Evolutionary conservation across 139 green algal species (phyloP).

Genomic region (Volvox africanus): DNA sequence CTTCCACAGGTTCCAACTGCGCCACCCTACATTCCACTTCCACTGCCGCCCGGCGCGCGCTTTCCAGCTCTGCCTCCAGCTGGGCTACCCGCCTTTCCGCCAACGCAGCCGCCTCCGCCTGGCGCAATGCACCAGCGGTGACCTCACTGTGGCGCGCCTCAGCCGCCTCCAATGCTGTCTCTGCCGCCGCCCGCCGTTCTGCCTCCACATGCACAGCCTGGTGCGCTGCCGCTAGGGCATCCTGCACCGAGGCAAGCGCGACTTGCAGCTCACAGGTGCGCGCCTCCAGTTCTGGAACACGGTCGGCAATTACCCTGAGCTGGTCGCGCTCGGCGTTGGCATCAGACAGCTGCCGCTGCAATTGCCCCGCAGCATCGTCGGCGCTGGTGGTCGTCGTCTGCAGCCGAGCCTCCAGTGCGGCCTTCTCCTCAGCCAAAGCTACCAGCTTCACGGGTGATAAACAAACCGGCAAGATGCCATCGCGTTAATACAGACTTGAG

Average conservation of each 20-base stretch:
- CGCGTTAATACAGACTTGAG: no score
- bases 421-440: constrained; percentile 34
- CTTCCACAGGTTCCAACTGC: background rate
- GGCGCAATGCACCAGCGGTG: background rate
- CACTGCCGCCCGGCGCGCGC: background rate
- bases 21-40: background rate
- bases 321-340: background rate
- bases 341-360: constrained; percentile 13
- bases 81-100: background rate
- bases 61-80: constrained; percentile 9
- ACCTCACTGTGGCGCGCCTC: background rate
- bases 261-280: background rate
- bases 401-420: constrained; percentile 23
- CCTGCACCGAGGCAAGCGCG: background rate
- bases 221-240: background rate
- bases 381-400: background rate
- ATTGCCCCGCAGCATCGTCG: background rate
- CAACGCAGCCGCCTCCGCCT: background rate
- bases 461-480: no score
- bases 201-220: background rate
- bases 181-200: background rate
- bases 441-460: background rate
- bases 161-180: background rate
- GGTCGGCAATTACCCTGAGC: background rate
- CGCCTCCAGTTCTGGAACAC: constrained; percentile 24